Evolutionary conservation across 2,329 filamentous ascomycete species (phyloP), one percentile per base, ranked within the genome.

Genomic region (Sclerotinia borealis): DNA sequence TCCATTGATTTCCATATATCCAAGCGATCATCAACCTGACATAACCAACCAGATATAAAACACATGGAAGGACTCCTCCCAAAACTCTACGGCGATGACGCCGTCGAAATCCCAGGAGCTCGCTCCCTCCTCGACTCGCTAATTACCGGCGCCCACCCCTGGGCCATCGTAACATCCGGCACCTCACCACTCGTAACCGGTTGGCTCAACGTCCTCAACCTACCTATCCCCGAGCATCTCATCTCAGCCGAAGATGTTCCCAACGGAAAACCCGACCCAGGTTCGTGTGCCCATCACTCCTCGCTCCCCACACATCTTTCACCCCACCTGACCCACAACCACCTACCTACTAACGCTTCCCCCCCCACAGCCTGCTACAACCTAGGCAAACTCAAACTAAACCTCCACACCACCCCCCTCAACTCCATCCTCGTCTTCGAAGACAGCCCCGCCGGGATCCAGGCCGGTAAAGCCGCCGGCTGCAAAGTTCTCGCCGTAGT

Each of bases 111-210:
- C 68, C 91, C 92, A 1, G 95, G 93, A 15, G 89, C 91, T 8
- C 85, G 92, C 66, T 75, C 80, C 36, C 81, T 96, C 61, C 83
- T 96, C 56, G 79, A 85, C 66, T 75, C 80, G 37, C 82, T 97
- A 48, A 88, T 89, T 66, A 75, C 80, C 43, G 79, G 79, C 59
- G 76, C 79, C 48, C 65, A 68, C 34, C 72, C 71, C 10, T 98
- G 93, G 95, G 90, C 91, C 58, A 96, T 98, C 70, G 93, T 93
- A 64, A 89, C 86, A 0, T 92, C 88, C 1, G 90, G 89, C 48
- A 91, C 88, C 2, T 74, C 78, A 59, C 85, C 79, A 66, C 83
- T 93, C 13, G 84, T 92, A 8, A 79, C 79, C 55, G 90, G 90
- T 67, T 93, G 90, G 90, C 81, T 93, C 51, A 77, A 82, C 43